Percentiles rank a stretch among this genome's conserved stretches.
Conservation (phyloP, 495 filamentous ascomycete species). For the Tuber umbilicatum region DNA sequence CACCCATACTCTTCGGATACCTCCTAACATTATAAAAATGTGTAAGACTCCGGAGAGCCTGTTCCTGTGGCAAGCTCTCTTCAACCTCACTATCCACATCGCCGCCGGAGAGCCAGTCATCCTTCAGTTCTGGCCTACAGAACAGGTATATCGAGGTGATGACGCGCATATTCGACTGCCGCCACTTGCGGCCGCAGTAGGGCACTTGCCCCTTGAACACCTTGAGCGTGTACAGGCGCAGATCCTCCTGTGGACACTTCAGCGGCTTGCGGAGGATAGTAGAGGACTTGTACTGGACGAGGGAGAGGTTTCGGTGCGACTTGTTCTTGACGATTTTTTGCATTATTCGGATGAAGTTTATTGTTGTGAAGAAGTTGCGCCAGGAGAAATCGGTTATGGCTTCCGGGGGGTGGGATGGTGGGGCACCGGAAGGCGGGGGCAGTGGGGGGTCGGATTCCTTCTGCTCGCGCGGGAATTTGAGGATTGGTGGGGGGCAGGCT, state of each 20-base stretch:
- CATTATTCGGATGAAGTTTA: slow-evolving; percentile 90
- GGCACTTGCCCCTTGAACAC: slow-evolving; percentile 97
- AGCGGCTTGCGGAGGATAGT: slow-evolving; percentile 81
- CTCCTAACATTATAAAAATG: slow-evolving; percentile 84
- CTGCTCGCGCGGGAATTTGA: slow-evolving; percentile 48
- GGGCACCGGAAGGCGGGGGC: slow-evolving; percentile 8
- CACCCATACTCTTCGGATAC: slow-evolving; percentile 76
- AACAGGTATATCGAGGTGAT: slow-evolving; percentile 95
- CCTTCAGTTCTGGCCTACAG: slow-evolving; percentile 81
- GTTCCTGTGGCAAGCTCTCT: slow-evolving; percentile 81
- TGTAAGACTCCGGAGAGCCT: slow-evolving; percentile 75
- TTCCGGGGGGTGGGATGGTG: slow-evolving; percentile 50
- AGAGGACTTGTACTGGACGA: slow-evolving; percentile 90
- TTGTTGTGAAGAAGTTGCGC: slow-evolving; percentile 86
- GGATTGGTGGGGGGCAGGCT: slow-evolving; percentile 76
- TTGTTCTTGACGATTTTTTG: slow-evolving; percentile 95
- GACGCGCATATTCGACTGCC: slow-evolving; percentile 95
- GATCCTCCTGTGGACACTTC: slow-evolving; percentile 77
- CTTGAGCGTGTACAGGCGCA: slow-evolving; percentile 91
- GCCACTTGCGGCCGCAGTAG: slow-evolving; percentile 96
- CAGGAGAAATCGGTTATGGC: slow-evolving; percentile 86
- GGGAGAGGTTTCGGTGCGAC: slow-evolving; percentile 82
- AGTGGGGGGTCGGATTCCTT: slow-evolving; percentile 1
- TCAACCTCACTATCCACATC: slow-evolving; percentile 91
- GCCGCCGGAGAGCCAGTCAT: slow-evolving; percentile 88